Conservation (phyloP, 768 basidiomycete genomes). For the Rhodotorula paludigena region DNA sequence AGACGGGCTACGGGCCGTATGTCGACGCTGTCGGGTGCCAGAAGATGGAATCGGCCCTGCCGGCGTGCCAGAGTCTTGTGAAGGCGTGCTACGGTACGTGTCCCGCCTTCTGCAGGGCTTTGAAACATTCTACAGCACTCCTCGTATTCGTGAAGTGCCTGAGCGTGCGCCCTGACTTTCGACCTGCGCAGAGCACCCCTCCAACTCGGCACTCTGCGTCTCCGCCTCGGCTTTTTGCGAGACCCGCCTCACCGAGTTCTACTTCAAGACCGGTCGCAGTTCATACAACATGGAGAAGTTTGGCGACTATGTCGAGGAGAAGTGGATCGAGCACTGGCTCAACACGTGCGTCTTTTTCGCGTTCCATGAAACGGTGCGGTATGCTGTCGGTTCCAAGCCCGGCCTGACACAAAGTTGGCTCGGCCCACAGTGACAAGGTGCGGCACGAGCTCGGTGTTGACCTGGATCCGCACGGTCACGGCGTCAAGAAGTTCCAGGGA, state of each 20-base stretch:
- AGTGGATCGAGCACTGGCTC: conserved; percentile 35
- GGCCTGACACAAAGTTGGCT: too few relatives aligned
- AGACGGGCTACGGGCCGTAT: conserved; percentile 31
- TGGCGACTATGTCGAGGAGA: conserved; percentile 41
- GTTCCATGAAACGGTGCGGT: too few relatives aligned
- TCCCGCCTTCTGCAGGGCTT: not conserved
- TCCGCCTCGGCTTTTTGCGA: conserved; percentile 39
- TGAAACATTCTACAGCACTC: too few relatives aligned
- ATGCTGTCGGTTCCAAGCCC: too few relatives aligned
- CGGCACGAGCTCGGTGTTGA: conserved; percentile 39
- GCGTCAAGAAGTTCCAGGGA: conserved; percentile 37
- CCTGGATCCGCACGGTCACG: conserved; percentile 19
- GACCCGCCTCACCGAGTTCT: conserved; percentile 33
- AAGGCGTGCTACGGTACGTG: conserved; percentile 35
- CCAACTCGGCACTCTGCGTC: conserved; percentile 27
- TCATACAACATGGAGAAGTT: conserved; percentile 35
- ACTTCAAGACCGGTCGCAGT: conserved; percentile 30
- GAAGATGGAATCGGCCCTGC: conserved; percentile 29
- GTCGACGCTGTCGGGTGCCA: conserved; percentile 25
- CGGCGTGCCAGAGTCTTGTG: conserved; percentile 34
- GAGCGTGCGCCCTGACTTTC: too few relatives aligned
- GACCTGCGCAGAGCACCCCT: conserved; percentile 18
- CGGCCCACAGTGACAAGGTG: conserved; percentile 19
- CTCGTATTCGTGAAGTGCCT: too few relatives aligned
- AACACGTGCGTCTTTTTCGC: conserved; percentile 21